Conservation (phyloP, 164 flowering plant species). For the Vitis labrusca region DNA sequence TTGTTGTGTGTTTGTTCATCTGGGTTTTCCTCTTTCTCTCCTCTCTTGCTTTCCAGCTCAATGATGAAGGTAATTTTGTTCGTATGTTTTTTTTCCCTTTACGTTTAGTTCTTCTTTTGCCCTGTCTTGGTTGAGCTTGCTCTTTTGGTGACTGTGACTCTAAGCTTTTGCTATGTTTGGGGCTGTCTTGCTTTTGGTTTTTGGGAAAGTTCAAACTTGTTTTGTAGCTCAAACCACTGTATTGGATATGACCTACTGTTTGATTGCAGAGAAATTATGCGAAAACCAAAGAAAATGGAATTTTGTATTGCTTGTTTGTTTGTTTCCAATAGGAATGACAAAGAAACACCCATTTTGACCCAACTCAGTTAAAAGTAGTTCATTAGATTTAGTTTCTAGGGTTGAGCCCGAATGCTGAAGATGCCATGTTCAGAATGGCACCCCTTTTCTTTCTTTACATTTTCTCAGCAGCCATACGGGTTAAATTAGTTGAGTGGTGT, state of each 20-base stretch:
- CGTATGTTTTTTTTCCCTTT: not conserved
- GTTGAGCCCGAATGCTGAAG: too few species aligned
- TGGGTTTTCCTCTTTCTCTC: conserved; percentile 11
- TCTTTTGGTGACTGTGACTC: not conserved
- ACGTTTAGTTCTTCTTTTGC: not conserved
- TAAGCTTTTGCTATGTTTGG: not conserved
- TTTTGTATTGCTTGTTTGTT: not conserved
- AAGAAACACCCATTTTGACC: too few species aligned
- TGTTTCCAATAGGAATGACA: too few species aligned
- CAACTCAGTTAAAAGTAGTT: too few species aligned
- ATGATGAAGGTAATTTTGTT: conserved; percentile 41
- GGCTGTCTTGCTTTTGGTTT: not conserved
- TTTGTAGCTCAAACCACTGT: conserved; percentile 2
- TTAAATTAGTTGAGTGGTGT: not conserved
- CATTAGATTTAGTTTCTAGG: too few species aligned
- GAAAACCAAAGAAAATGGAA: not conserved
- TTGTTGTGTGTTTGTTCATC: conserved; percentile 1
- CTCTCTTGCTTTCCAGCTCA: conserved; percentile 38
- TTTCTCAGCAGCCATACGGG: not conserved
- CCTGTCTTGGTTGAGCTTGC: not conserved
- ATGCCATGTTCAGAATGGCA: too few species aligned
- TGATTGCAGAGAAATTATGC: not conserved
- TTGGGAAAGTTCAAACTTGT: conserved; percentile 4
- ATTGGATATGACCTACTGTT: not conserved
- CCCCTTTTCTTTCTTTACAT: not conserved